Base-by-base conservation (phyloP, 768 basidiomycete species). In the Xerocomellus chrysenteron region DNA sequence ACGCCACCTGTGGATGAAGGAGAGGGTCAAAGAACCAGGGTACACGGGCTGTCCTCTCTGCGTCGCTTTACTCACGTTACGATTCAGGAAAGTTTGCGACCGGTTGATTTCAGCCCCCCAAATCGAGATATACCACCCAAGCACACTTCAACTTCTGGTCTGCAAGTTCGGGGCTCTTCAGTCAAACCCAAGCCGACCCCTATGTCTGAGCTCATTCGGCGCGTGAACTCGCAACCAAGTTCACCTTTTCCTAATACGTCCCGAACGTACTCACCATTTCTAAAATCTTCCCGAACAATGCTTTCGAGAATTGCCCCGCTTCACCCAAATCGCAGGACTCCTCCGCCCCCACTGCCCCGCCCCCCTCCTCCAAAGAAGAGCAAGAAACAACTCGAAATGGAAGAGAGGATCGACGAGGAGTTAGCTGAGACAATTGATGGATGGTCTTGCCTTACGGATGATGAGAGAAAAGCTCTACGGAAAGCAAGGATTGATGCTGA, bases 381-480 rank as follows among this genome's bases (percentile, higher is more conserved):
- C 50, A 90, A 90, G 77, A 92, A 91, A 68, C 83, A 89, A 71
- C 71, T 88, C 24, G 82, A 85, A 64, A 72, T 81, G 65, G 90
- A 92, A 71, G 90, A 92, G 68, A 81, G 79, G 64, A 90, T 90
- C 81, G 89, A 91, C 66, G 83, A 88, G 68, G 89, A 92, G 72
- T 71, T 92, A 55, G 76, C 87, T 26, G 90, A 92, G 59, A 83
- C 77, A 42, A 75, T 88, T 4, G 88, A 88, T 12, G 90, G 88
- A 17, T 82, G 87, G 74, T 78, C 79, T 35, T 67, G 71, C 35
- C 67, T 73, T 50, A 61, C 64, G 12, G 73, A 73, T 46, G 71
- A 74, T 21, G 77, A 82, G 59, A 70, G 84, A 70, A 81, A 74
- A 59, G 75, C 75, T 50, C 68, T 88, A 67, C 79, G 81, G 65